Conservation (phyloP, 441 rosid species). For the Rhodomyrtus psidioides region DNA sequence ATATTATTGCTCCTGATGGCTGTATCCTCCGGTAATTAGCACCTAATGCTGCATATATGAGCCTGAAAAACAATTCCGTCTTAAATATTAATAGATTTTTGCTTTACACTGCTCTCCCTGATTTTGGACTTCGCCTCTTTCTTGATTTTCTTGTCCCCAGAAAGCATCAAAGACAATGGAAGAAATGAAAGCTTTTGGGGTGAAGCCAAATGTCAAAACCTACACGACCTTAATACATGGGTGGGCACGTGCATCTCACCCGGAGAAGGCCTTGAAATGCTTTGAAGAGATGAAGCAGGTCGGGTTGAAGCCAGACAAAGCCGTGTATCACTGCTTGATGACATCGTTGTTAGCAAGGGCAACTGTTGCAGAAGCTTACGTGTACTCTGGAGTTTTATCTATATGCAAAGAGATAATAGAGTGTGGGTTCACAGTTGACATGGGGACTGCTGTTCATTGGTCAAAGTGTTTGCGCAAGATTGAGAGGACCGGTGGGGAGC, state of each 20-base stretch:
- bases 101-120: background rate
- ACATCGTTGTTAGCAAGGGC: slow-evolving; percentile 82
- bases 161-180: slow-evolving; percentile 59
- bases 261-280: slow-evolving; percentile 80
- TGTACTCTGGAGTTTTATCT: slow-evolving; percentile 49
- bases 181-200: slow-evolving; percentile 64
- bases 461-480: slow-evolving; percentile 69
- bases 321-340: slow-evolving; percentile 89
- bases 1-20: background rate
- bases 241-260: slow-evolving; percentile 93
- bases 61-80: background rate
- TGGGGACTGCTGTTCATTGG: slow-evolving; percentile 97
- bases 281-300: slow-evolving; percentile 73
- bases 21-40: background rate
- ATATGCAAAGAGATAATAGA: slow-evolving; percentile 73
- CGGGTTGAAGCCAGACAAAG: slow-evolving; percentile 76
- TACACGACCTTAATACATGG: slow-evolving; percentile 89
- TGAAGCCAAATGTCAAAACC: slow-evolving; percentile 79
- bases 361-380: slow-evolving; percentile 63
- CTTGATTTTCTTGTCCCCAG: slow-evolving; percentile 23
- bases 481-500: slow-evolving; percentile 85
- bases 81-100: background rate
- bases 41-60: background rate
- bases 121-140: background rate
- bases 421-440: slow-evolving; percentile 69